Evolutionary conservation across 1,284 basidiomycete genomes (phyloP).

Genomic region (Sparassis latifolia): DNA sequence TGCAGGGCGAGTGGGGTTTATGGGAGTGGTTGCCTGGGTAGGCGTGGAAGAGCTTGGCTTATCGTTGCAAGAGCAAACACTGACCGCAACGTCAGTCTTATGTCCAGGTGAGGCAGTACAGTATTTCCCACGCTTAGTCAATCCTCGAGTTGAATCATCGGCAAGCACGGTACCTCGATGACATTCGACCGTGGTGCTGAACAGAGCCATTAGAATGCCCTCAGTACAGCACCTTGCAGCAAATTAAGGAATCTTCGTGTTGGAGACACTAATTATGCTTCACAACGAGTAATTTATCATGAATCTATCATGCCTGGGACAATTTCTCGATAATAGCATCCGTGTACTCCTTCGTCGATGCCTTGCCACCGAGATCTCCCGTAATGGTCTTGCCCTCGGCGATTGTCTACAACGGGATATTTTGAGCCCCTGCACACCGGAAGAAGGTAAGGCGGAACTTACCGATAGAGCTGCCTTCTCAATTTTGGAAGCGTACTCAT

Average conservation of each 20-base stretch:
- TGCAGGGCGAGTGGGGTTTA: constrained; percentile 74
- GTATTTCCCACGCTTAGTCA: constrained; percentile 21
- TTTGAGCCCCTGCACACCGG: too few species aligned
- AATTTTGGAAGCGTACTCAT: constrained; percentile 83
- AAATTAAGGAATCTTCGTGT: too few species aligned
- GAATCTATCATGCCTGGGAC: constrained; percentile 31
- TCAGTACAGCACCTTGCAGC: too few species aligned
- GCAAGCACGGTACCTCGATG: too few species aligned
- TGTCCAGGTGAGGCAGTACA: constrained; percentile 16
- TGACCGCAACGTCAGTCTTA: constrained; percentile 20
- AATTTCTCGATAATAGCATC: constrained; percentile 80
- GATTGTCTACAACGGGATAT: constrained; percentile 60
- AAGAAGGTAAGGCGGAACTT: constrained; percentile 11
- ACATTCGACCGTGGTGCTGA: too few species aligned
- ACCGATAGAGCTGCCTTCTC: constrained; percentile 87
- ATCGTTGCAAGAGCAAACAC: constrained; percentile 32
- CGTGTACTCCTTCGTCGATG: constrained; percentile 85
- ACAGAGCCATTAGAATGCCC: too few species aligned
- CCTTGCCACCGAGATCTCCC: constrained; percentile 87
- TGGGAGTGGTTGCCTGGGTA: constrained; percentile 53
- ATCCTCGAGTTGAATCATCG: background rate
- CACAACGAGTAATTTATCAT: background rate
- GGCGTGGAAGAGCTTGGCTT: constrained; percentile 46
- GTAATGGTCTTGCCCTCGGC: constrained; percentile 93
- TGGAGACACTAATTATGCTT: constrained; percentile 3